These are phyloP conservation scores for Stachybotrys echinatus DNA, from an alignment of 2,329 filamentous ascomycete species.

Conservation along the genomic window DNA sequence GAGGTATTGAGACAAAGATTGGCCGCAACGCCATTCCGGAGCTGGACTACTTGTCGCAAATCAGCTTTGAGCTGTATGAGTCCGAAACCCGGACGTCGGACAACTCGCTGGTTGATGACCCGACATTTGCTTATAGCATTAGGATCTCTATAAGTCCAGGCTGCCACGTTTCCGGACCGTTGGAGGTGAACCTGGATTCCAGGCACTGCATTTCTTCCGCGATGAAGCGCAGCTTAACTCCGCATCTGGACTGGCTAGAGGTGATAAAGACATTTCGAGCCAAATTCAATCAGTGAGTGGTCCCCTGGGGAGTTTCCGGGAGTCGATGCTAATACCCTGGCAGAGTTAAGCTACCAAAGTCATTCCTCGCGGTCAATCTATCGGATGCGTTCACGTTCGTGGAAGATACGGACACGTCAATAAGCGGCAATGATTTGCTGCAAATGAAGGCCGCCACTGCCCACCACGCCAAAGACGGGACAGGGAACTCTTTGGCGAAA, in stretches of 20 bases:
- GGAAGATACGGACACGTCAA: slow-evolving; percentile 28
- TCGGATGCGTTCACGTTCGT: slow-evolving; percentile 59
- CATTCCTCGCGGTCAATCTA: slow-evolving; percentile 59
- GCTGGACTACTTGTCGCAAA: slow-evolving; percentile 94
- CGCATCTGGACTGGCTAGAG: slow-evolving; percentile 91
- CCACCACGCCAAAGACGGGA: too few species aligned
- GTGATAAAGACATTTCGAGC: slow-evolving; percentile 93
- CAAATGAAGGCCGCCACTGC: slow-evolving; percentile 49
- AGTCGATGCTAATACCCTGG: slow-evolving; percentile 12
- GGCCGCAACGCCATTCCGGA: slow-evolving; percentile 92
- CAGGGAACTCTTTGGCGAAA: too few species aligned
- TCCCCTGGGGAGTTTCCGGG: background rate
- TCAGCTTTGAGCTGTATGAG: slow-evolving; percentile 97
- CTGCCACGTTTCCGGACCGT: slow-evolving; percentile 91
- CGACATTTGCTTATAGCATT: slow-evolving; percentile 89
- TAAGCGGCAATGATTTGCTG: slow-evolving; percentile 39
- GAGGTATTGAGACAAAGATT: slow-evolving; percentile 95
- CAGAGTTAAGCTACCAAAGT: slow-evolving; percentile 62
- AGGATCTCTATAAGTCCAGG: slow-evolving; percentile 93
- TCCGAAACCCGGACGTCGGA: slow-evolving; percentile 66
- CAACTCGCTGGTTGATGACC: slow-evolving; percentile 43
- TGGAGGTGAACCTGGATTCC: slow-evolving; percentile 93
- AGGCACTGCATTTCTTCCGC: slow-evolving; percentile 95
- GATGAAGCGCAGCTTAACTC: slow-evolving; percentile 81
- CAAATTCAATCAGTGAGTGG: slow-evolving; percentile 78